phyloP scores from a whole-genome alignment of 148 eudicot species.

The Rhododendron kiyosumense region DNA sequence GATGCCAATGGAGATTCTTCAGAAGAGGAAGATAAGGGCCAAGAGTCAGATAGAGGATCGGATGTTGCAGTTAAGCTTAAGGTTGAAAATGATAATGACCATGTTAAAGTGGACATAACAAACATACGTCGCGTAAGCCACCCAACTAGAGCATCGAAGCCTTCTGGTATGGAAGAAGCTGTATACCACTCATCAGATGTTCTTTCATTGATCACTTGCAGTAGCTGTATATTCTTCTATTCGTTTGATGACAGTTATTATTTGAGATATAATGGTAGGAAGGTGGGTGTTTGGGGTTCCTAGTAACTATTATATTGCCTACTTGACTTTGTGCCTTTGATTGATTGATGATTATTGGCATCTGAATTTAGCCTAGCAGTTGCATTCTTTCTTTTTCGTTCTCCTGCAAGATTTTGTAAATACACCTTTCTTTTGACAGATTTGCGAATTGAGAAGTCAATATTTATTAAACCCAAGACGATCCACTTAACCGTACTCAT shows the following conservation, averaged over 20 bases:
- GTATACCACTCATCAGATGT: neutral
- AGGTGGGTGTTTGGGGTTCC: neutral
- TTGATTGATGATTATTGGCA: neutral
- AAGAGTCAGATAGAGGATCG: conserved; percentile 17
- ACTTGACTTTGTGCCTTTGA: neutral
- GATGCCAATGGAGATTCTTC: conserved; percentile 32
- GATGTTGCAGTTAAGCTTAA: conserved; percentile 36
- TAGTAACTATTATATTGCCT: neutral
- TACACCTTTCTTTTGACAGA: conserved; percentile 33
- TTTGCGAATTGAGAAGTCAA: conserved; percentile 70
- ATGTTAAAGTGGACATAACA: conserved; percentile 34
- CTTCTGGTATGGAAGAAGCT: conserved; percentile 39
- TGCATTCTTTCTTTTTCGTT: neutral
- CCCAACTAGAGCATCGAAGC: conserved; percentile 31
- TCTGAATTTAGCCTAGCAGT: neutral
- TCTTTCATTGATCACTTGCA: neutral
- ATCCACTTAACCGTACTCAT: conserved; percentile 81
- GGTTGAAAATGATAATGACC: conserved; percentile 28
- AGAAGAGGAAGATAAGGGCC: conserved; percentile 32
- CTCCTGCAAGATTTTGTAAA: neutral
- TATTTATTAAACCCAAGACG: conserved; percentile 70
- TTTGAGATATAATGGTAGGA: neutral
- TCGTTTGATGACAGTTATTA: neutral
- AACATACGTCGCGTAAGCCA: conserved; percentile 53
- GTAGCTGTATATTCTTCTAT: neutral